Evolutionary conservation across 768 basidiomycete genomes (phyloP), one percentile per base, ranked within the genome.

Genomic region (Leucocoprinus leucothites): DNA sequence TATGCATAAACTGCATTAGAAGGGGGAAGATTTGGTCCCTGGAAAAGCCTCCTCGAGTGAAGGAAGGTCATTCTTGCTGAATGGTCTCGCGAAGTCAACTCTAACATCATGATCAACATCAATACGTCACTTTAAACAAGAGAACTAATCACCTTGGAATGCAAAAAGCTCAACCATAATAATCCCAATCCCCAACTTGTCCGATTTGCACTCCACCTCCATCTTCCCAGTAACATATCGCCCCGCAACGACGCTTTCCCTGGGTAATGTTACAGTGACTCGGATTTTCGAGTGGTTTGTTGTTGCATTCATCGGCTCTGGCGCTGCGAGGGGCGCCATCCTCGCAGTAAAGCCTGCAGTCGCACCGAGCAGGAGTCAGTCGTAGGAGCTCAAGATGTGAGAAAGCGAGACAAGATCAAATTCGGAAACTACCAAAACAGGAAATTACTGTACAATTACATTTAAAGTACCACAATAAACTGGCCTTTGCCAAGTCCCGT

Each of bases 151-250:
- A 85, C 88, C 87, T 81, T 91, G 85, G 52, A 82, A 75, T 1
- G 82, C 91, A 53, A 85, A 79, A 19, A 93, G 72, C 66, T 92
- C 91, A 35, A 91, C 81, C 81, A 87, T 85, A 61, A 92, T 88
- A 13, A 82, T 67, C 18, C 84, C 81, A 53, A 93, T 81, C 11
- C 89, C 91, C 24, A 93, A 78, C 63, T 75, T 76, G 71, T 91
- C 91, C 1, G 88, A 82, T 60, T 82, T 80, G 68, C 85, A 88
- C 68, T 92, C 90, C 64, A 92, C 76, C 65, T 90, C 82, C 78
- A 92, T 78, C 72, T 86, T 90, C 9, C 91, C 91, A 5, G 82
- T 74, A 31, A 91, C 76, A 59, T 78, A 70, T 35, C 74, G 71
- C 0, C 91, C 91, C 1, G 90, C 85, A 48, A 89, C 79, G 62